Conservation (phyloP, 495 filamentous ascomycete genomes). For the Glonium stellatum region DNA sequence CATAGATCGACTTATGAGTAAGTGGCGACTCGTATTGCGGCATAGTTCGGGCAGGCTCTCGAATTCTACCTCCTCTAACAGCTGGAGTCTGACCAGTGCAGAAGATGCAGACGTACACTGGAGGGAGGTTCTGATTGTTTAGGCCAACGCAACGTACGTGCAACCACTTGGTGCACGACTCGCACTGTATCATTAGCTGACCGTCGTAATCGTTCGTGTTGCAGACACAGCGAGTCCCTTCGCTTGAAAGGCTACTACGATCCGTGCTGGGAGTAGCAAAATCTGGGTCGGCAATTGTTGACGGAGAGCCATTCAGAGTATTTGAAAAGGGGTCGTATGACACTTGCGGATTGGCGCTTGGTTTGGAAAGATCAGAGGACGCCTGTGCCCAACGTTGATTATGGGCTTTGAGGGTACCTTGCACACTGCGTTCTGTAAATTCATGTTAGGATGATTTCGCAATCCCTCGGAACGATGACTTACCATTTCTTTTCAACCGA, state of each 20-base stretch:
- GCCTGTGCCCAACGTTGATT: conserved; percentile 38
- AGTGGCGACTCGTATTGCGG: conserved; percentile 23
- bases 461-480: background rate
- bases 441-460: background rate
- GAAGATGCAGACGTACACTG: conserved; percentile 73
- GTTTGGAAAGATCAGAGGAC: conserved; percentile 29
- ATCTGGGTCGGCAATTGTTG: conserved; percentile 59
- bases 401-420: conserved; percentile 32
- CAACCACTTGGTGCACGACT: conserved; percentile 80
- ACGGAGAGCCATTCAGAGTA: conserved; percentile 51
- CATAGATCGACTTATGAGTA: conserved; percentile 23
- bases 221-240: conserved; percentile 67
- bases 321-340: conserved; percentile 22
- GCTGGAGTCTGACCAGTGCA: conserved; percentile 66
- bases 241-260: conserved; percentile 48
- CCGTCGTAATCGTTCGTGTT: conserved; percentile 53
- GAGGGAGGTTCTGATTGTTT: conserved; percentile 55
- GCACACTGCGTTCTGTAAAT: conserved; percentile 12
- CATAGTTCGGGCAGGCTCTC: conserved; percentile 44
- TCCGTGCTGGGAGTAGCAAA: conserved; percentile 60
- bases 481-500: conserved; percentile 45
- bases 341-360: conserved; percentile 9
- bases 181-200: conserved; percentile 79
- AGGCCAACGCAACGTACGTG: conserved; percentile 74
- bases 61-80: conserved; percentile 56